Percentiles rank a stretch among this genome's conserved stretches.
phyloP scores from a whole-genome alignment of 2,329 filamentous ascomycete genomes.

The Apiospora arundinis region DNA sequence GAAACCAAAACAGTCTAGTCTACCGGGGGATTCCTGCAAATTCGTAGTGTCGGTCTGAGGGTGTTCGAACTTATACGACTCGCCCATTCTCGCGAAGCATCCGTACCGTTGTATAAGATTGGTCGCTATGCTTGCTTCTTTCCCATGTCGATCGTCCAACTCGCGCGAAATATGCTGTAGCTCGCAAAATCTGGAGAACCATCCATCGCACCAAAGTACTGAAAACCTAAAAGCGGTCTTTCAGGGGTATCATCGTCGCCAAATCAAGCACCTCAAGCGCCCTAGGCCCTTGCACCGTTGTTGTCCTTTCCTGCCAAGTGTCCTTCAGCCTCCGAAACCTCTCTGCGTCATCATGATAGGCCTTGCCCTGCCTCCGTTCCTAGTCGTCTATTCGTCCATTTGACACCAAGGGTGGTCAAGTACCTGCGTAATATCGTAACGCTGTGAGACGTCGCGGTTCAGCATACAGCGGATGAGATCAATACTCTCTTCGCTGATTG shows the following conservation, averaged over 20 bases:
- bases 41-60: not conserved
- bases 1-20: slow-evolving; percentile 17
- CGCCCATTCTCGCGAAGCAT: slow-evolving; percentile 5
- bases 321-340: not conserved
- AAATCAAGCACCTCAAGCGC: slow-evolving; percentile 12
- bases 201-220: slow-evolving; percentile 11
- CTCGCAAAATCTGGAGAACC: slow-evolving; percentile 8
- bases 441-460: slow-evolving; percentile 81
- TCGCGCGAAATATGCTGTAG: slow-evolving; percentile 7
- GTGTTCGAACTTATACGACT: not conserved
- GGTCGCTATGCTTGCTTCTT: not conserved
- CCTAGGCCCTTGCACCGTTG: slow-evolving; percentile 4
- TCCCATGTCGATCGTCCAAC: not conserved
- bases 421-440: slow-evolving; percentile 88
- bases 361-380: not conserved
- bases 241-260: slow-evolving; percentile 18
- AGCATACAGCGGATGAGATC: slow-evolving; percentile 92
- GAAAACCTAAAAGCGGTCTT: slow-evolving; percentile 17
- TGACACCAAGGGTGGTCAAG: slow-evolving; percentile 85
- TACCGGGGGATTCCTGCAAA: slow-evolving; percentile 15
- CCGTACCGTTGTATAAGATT: not conserved
- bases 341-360: not conserved
- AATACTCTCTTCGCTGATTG: slow-evolving; percentile 90
- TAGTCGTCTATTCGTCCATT: slow-evolving; percentile 30
- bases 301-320: not conserved